These are phyloP conservation scores for Peterozyma toletana DNA, from an alignment of 805 yeast genomes.

Conservation along the genomic window DNA sequence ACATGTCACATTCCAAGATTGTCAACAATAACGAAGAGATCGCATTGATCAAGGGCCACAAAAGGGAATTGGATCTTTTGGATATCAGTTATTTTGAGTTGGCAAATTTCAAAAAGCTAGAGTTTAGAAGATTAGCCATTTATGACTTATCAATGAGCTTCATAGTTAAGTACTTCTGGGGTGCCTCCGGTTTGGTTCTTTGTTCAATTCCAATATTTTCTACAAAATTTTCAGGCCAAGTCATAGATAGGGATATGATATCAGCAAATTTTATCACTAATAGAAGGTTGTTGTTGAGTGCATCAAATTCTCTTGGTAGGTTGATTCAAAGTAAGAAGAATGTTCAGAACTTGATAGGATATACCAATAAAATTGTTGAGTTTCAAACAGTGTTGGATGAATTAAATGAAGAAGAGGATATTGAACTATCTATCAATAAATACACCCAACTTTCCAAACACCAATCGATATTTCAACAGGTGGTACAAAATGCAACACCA, in stretches of 20 bases:
- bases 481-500: not conserved
- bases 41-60: constrained; percentile 77
- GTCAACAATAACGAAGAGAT: constrained; percentile 80
- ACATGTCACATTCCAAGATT: constrained; percentile 75
- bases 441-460: not conserved
- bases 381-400: constrained; percentile 58
- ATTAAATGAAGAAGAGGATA: constrained; percentile 26
- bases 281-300: constrained; percentile 73
- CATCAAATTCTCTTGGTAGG: constrained; percentile 84
- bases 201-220: constrained; percentile 87
- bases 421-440: constrained; percentile 10
- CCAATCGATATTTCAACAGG: not conserved
- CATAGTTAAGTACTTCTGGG: constrained; percentile 89
- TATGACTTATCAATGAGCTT: constrained; percentile 85
- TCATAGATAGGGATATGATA: constrained; percentile 19
- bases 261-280: constrained; percentile 88
- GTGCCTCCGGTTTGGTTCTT: constrained; percentile 84
- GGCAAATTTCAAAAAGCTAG: constrained; percentile 70
- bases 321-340: constrained; percentile 80
- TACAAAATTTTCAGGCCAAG: constrained; percentile 17
- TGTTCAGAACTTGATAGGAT: constrained; percentile 77
- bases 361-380: constrained; percentile 65
- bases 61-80: constrained; percentile 66
- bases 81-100: constrained; percentile 79
- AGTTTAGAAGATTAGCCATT: constrained; percentile 61